Evolutionary conservation across 164 flowering plant genomes (phyloP).

Genomic region (Vitis labrusca): DNA sequence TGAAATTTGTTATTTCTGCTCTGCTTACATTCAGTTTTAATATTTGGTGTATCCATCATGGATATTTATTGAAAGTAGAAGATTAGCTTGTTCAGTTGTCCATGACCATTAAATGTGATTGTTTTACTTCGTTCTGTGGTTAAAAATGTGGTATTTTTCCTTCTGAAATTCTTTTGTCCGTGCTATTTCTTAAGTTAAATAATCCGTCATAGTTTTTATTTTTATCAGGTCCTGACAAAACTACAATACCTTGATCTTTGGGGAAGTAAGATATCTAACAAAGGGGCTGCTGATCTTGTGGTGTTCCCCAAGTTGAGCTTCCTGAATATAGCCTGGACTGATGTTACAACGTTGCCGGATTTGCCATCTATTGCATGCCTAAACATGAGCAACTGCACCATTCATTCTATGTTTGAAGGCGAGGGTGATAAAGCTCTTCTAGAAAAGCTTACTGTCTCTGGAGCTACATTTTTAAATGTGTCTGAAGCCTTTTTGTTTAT

Average conservation of each 20-base stretch:
- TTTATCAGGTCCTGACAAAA: constrained; percentile 58
- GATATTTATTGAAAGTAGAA: not conserved
- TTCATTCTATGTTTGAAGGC: constrained; percentile 48
- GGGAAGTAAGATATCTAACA: constrained; percentile 80
- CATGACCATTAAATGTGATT: not conserved
- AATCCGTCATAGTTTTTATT: constrained; percentile 2
- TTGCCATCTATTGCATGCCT: constrained; percentile 55
- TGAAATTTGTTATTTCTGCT: not conserved
- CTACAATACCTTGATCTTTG: constrained; percentile 79
- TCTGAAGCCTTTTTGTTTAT: constrained; percentile 40
- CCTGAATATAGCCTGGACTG: constrained; percentile 92
- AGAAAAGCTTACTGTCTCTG: constrained; percentile 50
- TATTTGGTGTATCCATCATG: not conserved
- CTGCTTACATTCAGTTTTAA: not conserved
- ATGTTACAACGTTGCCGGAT: constrained; percentile 58
- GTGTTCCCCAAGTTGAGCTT: constrained; percentile 59
- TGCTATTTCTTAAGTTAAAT: constrained; percentile 3
- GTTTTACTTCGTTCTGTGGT: not conserved
- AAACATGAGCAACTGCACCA: constrained; percentile 80
- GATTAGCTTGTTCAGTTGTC: not conserved
- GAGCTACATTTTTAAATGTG: constrained; percentile 47
- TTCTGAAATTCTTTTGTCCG: not conserved
- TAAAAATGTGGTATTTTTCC: not conserved
- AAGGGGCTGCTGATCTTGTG: constrained; percentile 50
- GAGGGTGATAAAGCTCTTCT: constrained; percentile 42